Base-by-base conservation (phyloP, 805 yeast species). In the Metschnikowia amazonensis region DNA sequence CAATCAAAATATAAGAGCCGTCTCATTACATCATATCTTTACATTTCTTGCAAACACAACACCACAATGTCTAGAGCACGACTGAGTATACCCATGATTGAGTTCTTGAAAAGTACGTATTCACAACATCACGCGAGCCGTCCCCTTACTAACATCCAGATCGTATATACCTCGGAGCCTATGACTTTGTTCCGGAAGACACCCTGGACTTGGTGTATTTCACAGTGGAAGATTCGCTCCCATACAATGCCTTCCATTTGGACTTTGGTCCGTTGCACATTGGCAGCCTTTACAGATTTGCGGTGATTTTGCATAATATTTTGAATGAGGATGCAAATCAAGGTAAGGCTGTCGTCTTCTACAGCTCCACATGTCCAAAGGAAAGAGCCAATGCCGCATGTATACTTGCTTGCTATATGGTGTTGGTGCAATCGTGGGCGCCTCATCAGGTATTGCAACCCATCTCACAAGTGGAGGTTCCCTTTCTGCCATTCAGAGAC, bases 361-460 rank as follows among this genome's bases (percentile, higher is more conserved):
- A 88, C 64, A 88, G 97, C 11, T 76, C 89, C 1, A 81, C 92
- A 0, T 82, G 86, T 27, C 80, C 96, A 1, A 81, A 84, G 50
- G 84, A 84, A 53, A 70, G 99, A 57, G 82, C 97, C 5, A 94
- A 94, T 60, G 95, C 98, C 14, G 97, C 98, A 3, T 89, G 98
- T 65, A 72, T 94, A 51, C 72, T 94, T 42, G 88, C 96, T 53
- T 89, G 97, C 59, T 94, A 94, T 66, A 89, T 94, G 97, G 78
- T 94, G 1, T 68, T 94, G 44, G 92, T 94, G 14, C 99, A 94
- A 63, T 84, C 89, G 11, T 94, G 99, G 99, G 89, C 97, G 1
- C 99, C 99, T 0, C 99, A 94, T 65, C 94, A 94, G 65, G 99
- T 90, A 0, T 68, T 94, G 52, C 97, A 95, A 49, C 99, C 99